These are phyloP conservation scores for Candida xyloterini DNA, from an alignment of 805 yeast genomes.

Conservation along the genomic window DNA sequence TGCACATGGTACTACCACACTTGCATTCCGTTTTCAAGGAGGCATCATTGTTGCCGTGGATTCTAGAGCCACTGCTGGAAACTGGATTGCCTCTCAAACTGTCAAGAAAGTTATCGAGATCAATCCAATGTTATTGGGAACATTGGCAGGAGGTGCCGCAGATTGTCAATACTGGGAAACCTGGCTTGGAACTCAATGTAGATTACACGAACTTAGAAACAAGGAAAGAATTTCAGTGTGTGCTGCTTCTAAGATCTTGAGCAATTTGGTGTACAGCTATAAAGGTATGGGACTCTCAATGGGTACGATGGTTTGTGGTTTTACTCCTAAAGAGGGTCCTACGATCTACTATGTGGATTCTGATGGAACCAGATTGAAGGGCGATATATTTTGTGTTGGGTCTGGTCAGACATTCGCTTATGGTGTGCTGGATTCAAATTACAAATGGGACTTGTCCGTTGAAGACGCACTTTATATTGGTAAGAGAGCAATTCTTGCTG, in stretches of 20 bases:
- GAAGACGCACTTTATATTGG: slow-evolving; percentile 95
- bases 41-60: slow-evolving; percentile 97
- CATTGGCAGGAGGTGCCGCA: slow-evolving; percentile 99
- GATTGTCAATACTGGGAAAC: slow-evolving; percentile 99
- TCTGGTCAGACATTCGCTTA: slow-evolving; percentile 99
- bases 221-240: slow-evolving; percentile 94
- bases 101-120: slow-evolving; percentile 97
- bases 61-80: slow-evolving; percentile 96
- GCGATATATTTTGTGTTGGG: slow-evolving; percentile 95
- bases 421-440: slow-evolving; percentile 93
- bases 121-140: slow-evolving; percentile 91
- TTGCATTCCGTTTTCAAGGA: slow-evolving; percentile 93
- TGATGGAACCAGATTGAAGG: slow-evolving; percentile 93
- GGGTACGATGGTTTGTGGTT: slow-evolving; percentile 99
- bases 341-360: slow-evolving; percentile 94
- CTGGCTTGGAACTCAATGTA: slow-evolving; percentile 96
- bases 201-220: slow-evolving; percentile 90
- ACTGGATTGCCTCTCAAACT: slow-evolving; percentile 97
- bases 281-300: slow-evolving; percentile 98
- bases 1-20: slow-evolving; percentile 98
- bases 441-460: slow-evolving; percentile 85
- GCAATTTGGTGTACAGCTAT: slow-evolving; percentile 87
- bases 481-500: slow-evolving; percentile 93
- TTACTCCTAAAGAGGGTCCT: slow-evolving; percentile 93
- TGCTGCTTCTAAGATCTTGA: slow-evolving; percentile 91